Conservation (phyloP, 2,329 filamentous ascomycete genomes). For the Apiospora hydei region DNA sequence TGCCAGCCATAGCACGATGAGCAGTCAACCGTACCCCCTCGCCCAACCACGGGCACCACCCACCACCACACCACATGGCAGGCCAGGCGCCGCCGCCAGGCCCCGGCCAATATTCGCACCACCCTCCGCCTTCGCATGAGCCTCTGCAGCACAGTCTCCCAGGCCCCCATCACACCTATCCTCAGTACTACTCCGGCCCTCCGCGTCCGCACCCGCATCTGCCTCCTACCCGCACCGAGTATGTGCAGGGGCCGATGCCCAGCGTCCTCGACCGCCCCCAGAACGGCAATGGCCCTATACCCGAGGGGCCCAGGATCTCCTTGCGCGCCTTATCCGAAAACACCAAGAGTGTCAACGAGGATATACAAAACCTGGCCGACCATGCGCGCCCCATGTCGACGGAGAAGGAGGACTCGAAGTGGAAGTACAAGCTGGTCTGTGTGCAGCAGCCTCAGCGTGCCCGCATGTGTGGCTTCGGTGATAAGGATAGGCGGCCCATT, state of each 20-base stretch:
- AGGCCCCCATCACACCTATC: slow-evolving; percentile 3
- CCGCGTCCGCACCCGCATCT: slow-evolving; percentile 1
- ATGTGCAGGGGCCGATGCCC: neutral
- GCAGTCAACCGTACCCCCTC: slow-evolving; percentile 11
- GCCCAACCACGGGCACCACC: slow-evolving; percentile 11
- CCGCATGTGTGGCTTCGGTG: slow-evolving; percentile 98
- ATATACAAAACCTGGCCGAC: slow-evolving; percentile 12
- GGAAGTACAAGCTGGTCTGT: slow-evolving; percentile 68
- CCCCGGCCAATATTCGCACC: slow-evolving; percentile 13
- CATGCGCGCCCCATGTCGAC: slow-evolving; percentile 18
- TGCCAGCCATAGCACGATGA: neutral
- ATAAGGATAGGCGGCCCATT: slow-evolving; percentile 97
- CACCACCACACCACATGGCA: slow-evolving; percentile 11
- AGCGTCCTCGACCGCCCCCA: slow-evolving; percentile 19
- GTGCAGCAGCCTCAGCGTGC: slow-evolving; percentile 92
- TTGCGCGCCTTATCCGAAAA: slow-evolving; percentile 3
- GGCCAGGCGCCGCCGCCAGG: slow-evolving; percentile 17
- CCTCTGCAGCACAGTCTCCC: neutral
- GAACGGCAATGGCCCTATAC: slow-evolving; percentile 3
- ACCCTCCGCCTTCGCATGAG: neutral
- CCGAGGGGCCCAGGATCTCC: slow-evolving; percentile 3
- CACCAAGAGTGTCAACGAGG: slow-evolving; percentile 4
- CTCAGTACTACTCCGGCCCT: slow-evolving; percentile 6
- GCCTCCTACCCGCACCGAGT: slow-evolving; percentile 15
- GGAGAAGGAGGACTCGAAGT: neutral